phyloP scores from a whole-genome alignment of 2,329 filamentous ascomycete genomes.

The Fusarium abutilonis region DNA sequence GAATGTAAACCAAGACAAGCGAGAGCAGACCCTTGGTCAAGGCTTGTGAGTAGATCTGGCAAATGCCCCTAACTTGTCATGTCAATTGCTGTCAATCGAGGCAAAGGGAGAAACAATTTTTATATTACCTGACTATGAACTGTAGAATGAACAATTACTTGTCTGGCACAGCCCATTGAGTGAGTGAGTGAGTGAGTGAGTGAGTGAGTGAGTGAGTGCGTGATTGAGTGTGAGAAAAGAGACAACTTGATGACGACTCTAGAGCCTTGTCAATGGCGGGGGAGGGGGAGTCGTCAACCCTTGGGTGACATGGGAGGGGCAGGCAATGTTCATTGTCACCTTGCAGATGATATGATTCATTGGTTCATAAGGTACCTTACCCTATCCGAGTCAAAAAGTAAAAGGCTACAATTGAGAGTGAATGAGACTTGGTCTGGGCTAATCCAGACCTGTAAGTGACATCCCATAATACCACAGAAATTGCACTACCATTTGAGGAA shows the following conservation, averaged over 20 bases:
- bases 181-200: neutral
- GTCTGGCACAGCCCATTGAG: neutral
- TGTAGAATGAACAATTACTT: neutral
- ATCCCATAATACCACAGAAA: too few relatives aligned
- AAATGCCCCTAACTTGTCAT: neutral
- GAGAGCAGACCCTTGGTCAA: neutral
- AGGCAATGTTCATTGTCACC: neutral
- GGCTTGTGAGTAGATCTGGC: neutral
- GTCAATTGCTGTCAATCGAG: neutral
- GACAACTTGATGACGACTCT: neutral
- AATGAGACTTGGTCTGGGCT: neutral
- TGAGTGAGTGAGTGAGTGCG: too few relatives aligned
- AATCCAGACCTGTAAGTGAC: too few relatives aligned
- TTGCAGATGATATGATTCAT: neutral
- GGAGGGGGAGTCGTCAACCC: conserved; percentile 10
- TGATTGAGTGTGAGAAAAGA: conserved; percentile 24
- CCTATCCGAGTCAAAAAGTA: neutral
- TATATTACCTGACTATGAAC: neutral
- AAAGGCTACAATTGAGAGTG: neutral
- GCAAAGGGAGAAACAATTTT: neutral
- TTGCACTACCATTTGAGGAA: too few relatives aligned
- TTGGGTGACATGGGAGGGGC: conserved; percentile 20
- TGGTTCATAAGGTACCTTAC: neutral
- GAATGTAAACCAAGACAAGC: too few relatives aligned
- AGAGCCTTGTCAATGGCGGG: conserved; percentile 12